phyloP scores from a whole-genome alignment of 208 protist genomes.

The Acanthamoeba sp. region DNA sequence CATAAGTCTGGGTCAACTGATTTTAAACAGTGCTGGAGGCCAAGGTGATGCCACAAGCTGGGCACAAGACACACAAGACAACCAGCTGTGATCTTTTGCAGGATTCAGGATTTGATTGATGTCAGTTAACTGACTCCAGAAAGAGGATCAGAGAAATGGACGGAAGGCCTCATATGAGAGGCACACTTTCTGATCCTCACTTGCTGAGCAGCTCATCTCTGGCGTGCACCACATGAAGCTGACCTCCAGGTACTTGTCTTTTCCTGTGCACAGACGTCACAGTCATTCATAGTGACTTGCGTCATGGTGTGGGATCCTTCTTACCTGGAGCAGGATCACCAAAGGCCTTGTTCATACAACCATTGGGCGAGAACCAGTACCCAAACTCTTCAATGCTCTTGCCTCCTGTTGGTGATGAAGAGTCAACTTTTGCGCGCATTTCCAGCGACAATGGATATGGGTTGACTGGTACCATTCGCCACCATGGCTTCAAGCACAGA shows the following conservation, averaged over 20 bases:
- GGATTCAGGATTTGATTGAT: no score
- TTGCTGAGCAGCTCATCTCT: background rate
- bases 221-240: background rate
- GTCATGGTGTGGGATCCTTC: no score
- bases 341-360: constrained; percentile 60
- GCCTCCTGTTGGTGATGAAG: background rate
- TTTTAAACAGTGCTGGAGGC: no score
- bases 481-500: background rate
- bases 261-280: no score
- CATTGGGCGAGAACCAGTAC: constrained; percentile 20
- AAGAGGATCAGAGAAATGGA: background rate
- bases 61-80: no score
- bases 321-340: background rate
- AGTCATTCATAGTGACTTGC: no score
- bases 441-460: background rate
- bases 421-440: no score
- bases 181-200: background rate
- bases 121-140: no score
- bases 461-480: background rate
- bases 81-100: no score
- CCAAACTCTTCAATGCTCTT: background rate
- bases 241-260: background rate
- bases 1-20: no score
- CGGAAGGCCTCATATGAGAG: background rate
- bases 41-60: no score